phyloP scores from a whole-genome alignment of 495 filamentous ascomycete genomes.

The Gamarada debralockiae region DNA sequence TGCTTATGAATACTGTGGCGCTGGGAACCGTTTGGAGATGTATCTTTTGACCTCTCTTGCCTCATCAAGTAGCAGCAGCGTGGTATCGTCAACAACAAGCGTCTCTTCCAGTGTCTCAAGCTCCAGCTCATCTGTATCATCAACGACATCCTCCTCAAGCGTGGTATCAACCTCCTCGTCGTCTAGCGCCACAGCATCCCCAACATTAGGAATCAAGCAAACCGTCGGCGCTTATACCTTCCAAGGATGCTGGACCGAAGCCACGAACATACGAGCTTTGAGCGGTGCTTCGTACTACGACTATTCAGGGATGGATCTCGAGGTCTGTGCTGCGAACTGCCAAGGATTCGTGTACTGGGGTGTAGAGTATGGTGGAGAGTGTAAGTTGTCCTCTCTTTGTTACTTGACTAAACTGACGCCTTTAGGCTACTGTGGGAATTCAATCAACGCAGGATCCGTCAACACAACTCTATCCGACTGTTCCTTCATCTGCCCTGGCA shows the following conservation, averaged over 20 bases:
- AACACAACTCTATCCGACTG: constrained; percentile 40
- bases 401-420: no score
- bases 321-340: constrained; percentile 43
- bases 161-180: constrained; percentile 2
- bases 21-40: constrained; percentile 32
- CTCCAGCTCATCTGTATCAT: constrained; percentile 2
- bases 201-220: constrained; percentile 26
- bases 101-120: neutral
- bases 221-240: constrained; percentile 37
- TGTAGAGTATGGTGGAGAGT: constrained; percentile 48
- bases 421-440: constrained; percentile 50
- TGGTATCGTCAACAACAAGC: neutral
- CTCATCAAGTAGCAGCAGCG: constrained; percentile 1
- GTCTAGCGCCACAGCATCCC: constrained; percentile 1
- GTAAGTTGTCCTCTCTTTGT: constrained; percentile 24
- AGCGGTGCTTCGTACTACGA: constrained; percentile 24
- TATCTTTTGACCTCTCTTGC: constrained; percentile 14
- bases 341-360: constrained; percentile 41
- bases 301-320: constrained; percentile 44
- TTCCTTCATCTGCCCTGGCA: constrained; percentile 45
- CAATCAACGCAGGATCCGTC: constrained; percentile 34
- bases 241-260: constrained; percentile 46
- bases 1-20: constrained; percentile 33
- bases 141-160: constrained; percentile 9
- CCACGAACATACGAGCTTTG: constrained; percentile 25